phyloP scores from a whole-genome alignment of 768 basidiomycete genomes.

The Multifurca ochricompacta region DNA sequence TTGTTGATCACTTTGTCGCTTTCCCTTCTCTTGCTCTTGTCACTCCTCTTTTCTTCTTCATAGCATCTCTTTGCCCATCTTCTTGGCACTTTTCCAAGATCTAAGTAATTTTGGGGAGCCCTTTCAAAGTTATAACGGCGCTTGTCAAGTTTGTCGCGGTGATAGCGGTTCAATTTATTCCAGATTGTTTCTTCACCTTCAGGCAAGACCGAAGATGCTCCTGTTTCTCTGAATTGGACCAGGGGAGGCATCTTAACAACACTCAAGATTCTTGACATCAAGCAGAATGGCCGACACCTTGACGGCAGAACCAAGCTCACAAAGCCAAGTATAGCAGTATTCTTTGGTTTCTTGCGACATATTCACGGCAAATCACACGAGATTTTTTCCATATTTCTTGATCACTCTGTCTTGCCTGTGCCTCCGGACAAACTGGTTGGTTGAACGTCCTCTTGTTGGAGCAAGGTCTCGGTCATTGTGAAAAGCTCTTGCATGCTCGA shows the following conservation, averaged over 20 bases:
- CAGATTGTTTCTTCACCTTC: slow-evolving; percentile 1
- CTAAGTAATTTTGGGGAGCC: background rate
- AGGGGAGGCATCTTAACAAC: background rate
- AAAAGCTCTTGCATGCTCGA: slow-evolving; percentile 13
- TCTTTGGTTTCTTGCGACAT: slow-evolving; percentile 7
- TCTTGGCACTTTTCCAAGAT: background rate
- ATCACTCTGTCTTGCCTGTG: slow-evolving; percentile 17
- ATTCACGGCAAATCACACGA: slow-evolving; percentile 14
- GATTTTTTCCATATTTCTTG: slow-evolving; percentile 5
- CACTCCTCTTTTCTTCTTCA: background rate
- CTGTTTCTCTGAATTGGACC: background rate
- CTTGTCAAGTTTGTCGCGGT: background rate
- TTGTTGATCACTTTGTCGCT: background rate
- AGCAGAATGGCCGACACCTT: slow-evolving; percentile 1
- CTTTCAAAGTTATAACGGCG: background rate
- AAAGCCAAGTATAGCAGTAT: slow-evolving; percentile 14
- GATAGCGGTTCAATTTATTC: slow-evolving; percentile 12
- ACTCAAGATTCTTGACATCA: slow-evolving; percentile 9
- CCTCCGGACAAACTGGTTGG: slow-evolving; percentile 3
- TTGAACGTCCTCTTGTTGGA: slow-evolving; percentile 9
- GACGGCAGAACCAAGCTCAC: slow-evolving; percentile 9
- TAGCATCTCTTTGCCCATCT: background rate
- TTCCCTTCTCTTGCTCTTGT: background rate
- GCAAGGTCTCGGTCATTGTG: slow-evolving; percentile 2
- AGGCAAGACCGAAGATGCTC: background rate